phyloP scores from a whole-genome alignment of 257 asterid genomes.

The Misopates orontium region DNA sequence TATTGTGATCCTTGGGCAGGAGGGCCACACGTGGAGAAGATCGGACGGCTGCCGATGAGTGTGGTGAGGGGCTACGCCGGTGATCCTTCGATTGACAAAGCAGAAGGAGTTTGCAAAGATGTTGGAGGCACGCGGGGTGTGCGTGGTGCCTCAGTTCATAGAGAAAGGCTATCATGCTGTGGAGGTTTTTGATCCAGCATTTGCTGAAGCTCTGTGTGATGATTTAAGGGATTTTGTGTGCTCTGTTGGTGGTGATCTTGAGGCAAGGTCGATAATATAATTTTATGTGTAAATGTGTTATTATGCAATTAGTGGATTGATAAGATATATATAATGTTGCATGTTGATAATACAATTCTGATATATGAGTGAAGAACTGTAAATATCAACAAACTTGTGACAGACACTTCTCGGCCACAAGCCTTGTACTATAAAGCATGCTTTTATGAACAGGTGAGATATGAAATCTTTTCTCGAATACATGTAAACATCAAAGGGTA shows the following conservation, averaged over 20 bases:
- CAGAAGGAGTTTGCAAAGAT: slow-evolving; percentile 59
- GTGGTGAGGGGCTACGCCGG: slow-evolving; percentile 57
- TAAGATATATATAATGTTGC: too few species aligned
- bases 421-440: too few species aligned
- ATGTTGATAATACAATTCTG: too few species aligned
- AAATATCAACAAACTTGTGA: too few species aligned
- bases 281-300: too few species aligned
- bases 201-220: slow-evolving; percentile 43
- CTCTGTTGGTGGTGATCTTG: not conserved
- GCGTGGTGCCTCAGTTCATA: slow-evolving; percentile 44
- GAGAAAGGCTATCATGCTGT: slow-evolving; percentile 68
- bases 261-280: not conserved
- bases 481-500: too few species aligned
- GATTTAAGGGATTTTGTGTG: slow-evolving; percentile 41
- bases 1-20: slow-evolving; percentile 39
- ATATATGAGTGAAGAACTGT: too few species aligned
- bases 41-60: slow-evolving; percentile 49
- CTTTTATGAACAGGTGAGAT: too few species aligned
- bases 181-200: slow-evolving; percentile 52
- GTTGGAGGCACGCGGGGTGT: slow-evolving; percentile 58
- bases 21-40: slow-evolving; percentile 30
- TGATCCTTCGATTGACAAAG: slow-evolving; percentile 63
- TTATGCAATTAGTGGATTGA: too few species aligned
- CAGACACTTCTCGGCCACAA: too few species aligned
- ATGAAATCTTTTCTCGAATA: too few species aligned